phyloP scores from a whole-genome alignment of 345 rosid genomes.

The Adansonia digitata region DNA sequence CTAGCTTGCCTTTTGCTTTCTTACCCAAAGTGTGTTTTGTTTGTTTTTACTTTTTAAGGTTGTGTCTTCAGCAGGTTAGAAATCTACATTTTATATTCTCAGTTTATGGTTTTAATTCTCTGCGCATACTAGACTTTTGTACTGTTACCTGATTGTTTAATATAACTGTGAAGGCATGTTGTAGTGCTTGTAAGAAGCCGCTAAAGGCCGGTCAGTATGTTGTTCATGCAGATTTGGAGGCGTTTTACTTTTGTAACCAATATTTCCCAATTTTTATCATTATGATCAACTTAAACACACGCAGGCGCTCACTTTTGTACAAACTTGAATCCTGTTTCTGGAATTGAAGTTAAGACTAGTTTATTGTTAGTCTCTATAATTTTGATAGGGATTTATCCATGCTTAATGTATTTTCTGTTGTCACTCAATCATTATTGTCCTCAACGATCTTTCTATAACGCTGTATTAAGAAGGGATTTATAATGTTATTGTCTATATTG shows the following conservation, averaged over 20 bases:
- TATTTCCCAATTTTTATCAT: neutral
- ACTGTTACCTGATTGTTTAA: constrained; percentile 15
- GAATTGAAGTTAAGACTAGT: neutral
- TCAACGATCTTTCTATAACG: neutral
- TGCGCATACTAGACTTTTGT: neutral
- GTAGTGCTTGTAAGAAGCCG: constrained; percentile 75
- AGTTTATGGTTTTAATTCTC: neutral
- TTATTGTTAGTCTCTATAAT: neutral
- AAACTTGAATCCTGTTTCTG: neutral
- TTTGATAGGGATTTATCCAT: neutral
- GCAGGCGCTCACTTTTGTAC: neutral
- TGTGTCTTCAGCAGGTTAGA: neutral
- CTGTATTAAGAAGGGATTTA: neutral
- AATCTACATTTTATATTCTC: neutral
- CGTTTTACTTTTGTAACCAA: constrained; percentile 11
- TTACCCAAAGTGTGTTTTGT: neutral
- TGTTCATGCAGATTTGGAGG: constrained; percentile 56
- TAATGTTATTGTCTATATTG: neutral
- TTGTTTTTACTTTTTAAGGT: neutral
- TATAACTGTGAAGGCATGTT: constrained; percentile 42
- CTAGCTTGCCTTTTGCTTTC: neutral
- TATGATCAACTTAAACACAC: neutral
- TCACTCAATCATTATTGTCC: neutral
- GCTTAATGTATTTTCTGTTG: neutral
- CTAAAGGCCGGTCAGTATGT: constrained; percentile 57